phyloP scores from a whole-genome alignment of 129 eudicot species.

The Chrysanthemum seticuspe region DNA sequence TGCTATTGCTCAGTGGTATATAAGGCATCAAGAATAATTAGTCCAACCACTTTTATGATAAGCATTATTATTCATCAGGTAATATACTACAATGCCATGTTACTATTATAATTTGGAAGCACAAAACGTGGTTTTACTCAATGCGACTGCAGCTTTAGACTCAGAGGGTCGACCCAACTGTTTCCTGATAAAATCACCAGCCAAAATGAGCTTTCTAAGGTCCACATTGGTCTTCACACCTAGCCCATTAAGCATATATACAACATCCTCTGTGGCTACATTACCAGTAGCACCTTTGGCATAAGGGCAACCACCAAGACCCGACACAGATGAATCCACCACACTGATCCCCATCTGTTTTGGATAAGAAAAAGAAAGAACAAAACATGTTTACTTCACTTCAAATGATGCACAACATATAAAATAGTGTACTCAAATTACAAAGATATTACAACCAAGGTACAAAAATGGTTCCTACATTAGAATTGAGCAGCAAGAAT shows the following conservation, averaged over 20 bases:
- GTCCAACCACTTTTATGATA: too few relatives aligned
- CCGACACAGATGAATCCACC: constrained; percentile 73
- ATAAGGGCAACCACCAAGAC: constrained; percentile 84
- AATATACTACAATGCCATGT: too few relatives aligned
- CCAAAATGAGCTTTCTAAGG: constrained; percentile 49
- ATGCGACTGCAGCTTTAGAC: constrained; percentile 52
- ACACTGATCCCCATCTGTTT: constrained; percentile 65
- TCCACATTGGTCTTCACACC: constrained; percentile 66
- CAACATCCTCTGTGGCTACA: constrained; percentile 57
- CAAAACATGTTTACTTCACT: neutral
- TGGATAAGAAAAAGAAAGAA: neutral
- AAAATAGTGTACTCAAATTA: too few relatives aligned
- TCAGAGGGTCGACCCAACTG: constrained; percentile 67
- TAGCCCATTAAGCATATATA: constrained; percentile 69
- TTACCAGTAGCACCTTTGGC: constrained; percentile 82
- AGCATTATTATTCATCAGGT: too few relatives aligned
- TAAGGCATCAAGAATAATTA: too few relatives aligned
- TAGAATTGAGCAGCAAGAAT: too few relatives aligned
- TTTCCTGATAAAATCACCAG: constrained; percentile 58
- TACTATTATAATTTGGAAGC: too few relatives aligned
- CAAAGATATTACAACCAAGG: too few relatives aligned
- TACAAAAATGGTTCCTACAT: too few relatives aligned
- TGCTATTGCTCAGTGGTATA: too few relatives aligned
- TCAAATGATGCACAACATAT: too few relatives aligned
- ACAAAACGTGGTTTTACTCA: constrained; percentile 26